Conservation (phyloP, 768 basidiomycete genomes). For the Macrocybe gigantea region DNA sequence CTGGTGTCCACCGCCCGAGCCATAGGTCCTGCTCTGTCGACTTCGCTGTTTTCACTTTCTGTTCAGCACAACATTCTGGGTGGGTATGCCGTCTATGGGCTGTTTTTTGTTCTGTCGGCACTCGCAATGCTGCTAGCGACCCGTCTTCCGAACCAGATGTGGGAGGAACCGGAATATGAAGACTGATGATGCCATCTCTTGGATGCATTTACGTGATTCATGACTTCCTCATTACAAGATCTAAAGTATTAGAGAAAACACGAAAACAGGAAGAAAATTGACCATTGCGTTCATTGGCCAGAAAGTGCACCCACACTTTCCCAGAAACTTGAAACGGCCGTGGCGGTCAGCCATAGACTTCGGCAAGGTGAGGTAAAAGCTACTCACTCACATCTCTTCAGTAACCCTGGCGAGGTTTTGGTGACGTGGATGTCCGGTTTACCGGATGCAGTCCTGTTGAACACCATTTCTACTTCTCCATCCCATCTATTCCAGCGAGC, state of each 20-base stretch:
- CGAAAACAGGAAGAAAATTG: no score
- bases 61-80: conserved; percentile 39
- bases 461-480: conserved; percentile 34
- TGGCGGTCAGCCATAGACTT: not conserved
- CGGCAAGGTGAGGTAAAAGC: not conserved
- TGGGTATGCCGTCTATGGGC: conserved; percentile 40
- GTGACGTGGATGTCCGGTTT: conserved; percentile 20
- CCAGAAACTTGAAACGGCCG: conserved; percentile 16
- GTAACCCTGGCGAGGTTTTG: conserved; percentile 20
- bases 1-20: conserved; percentile 39
- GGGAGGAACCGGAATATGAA: conserved; percentile 18
- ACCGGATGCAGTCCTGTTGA: conserved; percentile 29
- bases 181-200: not conserved
- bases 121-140: conserved; percentile 25
- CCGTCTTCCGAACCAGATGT: conserved; percentile 30
- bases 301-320: conserved; percentile 16
- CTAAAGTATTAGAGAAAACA: no score
- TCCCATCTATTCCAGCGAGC: conserved; percentile 26
- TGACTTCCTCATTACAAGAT: no score
- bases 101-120: conserved; percentile 26
- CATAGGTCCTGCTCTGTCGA: conserved; percentile 41
- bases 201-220: no score
- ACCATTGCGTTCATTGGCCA: conserved; percentile 8
- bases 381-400: conserved; percentile 27
- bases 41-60: conserved; percentile 50